phyloP scores from a whole-genome alignment of 2,329 filamentous ascomycete species.

The Aspergillus fumigatus region DNA sequence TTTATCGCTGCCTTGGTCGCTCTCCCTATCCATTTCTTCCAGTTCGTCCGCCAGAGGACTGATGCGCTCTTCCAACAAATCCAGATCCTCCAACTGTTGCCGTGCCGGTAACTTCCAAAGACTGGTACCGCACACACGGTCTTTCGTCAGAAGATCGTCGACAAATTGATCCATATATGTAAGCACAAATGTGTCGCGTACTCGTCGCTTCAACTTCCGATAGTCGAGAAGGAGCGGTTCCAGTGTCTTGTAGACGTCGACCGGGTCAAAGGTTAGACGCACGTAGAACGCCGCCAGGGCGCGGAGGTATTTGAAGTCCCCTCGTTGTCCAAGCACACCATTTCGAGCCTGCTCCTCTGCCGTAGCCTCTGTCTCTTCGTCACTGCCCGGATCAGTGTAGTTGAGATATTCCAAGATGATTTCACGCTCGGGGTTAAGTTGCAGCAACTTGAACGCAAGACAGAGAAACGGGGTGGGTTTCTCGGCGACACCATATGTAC shows the following conservation, averaged over 20 bases:
- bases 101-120: constrained; percentile 86
- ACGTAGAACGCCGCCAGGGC: constrained; percentile 90
- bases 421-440: constrained; percentile 74
- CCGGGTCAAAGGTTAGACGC: constrained; percentile 76
- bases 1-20: constrained; percentile 19
- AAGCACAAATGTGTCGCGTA: constrained; percentile 67
- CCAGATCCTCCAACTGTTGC: constrained; percentile 80
- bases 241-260: constrained; percentile 72
- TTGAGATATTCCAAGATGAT: constrained; percentile 76
- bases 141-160: constrained; percentile 83
- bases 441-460: constrained; percentile 88
- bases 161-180: constrained; percentile 89
- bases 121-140: constrained; percentile 84
- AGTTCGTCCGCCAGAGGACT: constrained; percentile 71
- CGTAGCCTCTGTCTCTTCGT: constrained; percentile 22
- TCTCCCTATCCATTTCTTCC: constrained; percentile 40
- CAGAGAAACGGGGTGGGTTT: constrained; percentile 89
- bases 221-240: constrained; percentile 80
- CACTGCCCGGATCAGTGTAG: constrained; percentile 67
- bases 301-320: constrained; percentile 70
- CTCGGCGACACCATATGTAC: constrained; percentile 78
- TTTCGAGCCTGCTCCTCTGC: constrained; percentile 20
- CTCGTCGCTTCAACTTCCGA: constrained; percentile 75
- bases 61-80: constrained; percentile 76
- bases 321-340: constrained; percentile 31